A percentile compares a stretch with the other conserved stretches of the same genome.
Conservation (phyloP, 148 eudicot species). For the Chenopodium formosanum region DNA sequence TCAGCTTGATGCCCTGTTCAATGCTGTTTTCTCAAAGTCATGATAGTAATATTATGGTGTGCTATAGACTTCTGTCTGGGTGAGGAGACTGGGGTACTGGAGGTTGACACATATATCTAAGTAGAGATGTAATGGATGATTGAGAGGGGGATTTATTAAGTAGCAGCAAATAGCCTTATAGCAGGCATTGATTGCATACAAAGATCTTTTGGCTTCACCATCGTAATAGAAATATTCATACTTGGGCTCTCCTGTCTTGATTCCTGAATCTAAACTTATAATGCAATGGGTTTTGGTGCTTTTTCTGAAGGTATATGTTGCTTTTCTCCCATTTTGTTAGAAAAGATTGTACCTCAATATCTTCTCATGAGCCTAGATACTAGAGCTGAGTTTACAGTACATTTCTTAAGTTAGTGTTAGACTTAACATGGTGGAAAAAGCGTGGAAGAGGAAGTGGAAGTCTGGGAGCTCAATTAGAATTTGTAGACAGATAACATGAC, state of each 20-base stretch:
- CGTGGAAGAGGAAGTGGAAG: background rate
- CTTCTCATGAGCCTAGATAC: background rate
- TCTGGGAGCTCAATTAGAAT: background rate
- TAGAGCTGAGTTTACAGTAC: background rate
- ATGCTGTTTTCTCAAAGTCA: background rate
- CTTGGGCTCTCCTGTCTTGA: background rate
- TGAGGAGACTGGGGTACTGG: background rate
- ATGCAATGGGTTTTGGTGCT: background rate
- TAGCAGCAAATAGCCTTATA: background rate
- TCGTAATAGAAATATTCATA: too few species aligned
- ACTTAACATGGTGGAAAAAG: background rate
- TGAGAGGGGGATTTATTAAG: background rate
- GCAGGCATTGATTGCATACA: too few species aligned
- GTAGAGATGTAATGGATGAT: background rate
- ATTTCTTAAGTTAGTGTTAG: background rate
- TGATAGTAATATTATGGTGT: background rate
- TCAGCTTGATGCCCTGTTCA: background rate
- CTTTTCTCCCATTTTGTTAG: background rate
- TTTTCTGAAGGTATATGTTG: background rate
- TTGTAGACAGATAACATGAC: too few species aligned
- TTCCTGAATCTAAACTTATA: background rate
- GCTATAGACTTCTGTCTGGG: background rate
- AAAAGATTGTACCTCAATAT: background rate
- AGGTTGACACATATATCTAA: background rate
- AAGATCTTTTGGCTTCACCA: too few species aligned